A percentile compares a stretch with the other conserved stretches of the same genome.
These are phyloP conservation scores for Hibiscus syriacus DNA, from an alignment of 345 rosid species.

Conservation along the genomic window DNA sequence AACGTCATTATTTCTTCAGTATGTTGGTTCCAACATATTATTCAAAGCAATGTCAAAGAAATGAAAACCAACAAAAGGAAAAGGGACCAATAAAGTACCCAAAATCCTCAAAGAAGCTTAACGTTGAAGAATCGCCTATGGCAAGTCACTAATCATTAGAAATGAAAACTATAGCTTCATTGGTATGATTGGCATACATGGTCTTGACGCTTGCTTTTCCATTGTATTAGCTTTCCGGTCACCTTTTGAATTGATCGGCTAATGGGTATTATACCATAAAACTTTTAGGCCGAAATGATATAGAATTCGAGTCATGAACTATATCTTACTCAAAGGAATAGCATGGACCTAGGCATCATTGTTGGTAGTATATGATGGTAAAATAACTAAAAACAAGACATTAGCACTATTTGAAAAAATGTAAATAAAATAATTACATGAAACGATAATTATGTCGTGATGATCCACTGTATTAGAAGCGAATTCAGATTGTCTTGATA, in stretches of 20 bases:
- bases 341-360: slow-evolving; percentile 30
- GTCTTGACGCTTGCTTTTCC: too few species aligned
- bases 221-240: slow-evolving; percentile 12
- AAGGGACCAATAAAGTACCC: slow-evolving; percentile 9
- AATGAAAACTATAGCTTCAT: not conserved
- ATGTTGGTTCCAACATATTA: not conserved
- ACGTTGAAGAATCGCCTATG: slow-evolving; percentile 25
- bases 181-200: slow-evolving; percentile 15
- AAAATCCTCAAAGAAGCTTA: slow-evolving; percentile 25
- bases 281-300: too few species aligned
- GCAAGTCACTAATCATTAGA: slow-evolving; percentile 35
- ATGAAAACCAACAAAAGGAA: not conserved
- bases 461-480: too few species aligned
- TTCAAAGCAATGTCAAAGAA: not conserved
- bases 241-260: slow-evolving; percentile 23
- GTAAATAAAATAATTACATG: too few species aligned
- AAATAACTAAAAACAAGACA: too few species aligned
- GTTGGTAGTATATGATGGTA: slow-evolving; percentile 14
- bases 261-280: slow-evolving; percentile 28
- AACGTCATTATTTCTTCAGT: too few species aligned
- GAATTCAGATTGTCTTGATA: too few species aligned
- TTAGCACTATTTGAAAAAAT: too few species aligned
- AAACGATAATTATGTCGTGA: too few species aligned
- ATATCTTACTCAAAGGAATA: slow-evolving; percentile 29
- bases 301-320: too few species aligned